Base-by-base conservation (phyloP, 805 yeast species). In the Lachancea quebecensis region DNA sequence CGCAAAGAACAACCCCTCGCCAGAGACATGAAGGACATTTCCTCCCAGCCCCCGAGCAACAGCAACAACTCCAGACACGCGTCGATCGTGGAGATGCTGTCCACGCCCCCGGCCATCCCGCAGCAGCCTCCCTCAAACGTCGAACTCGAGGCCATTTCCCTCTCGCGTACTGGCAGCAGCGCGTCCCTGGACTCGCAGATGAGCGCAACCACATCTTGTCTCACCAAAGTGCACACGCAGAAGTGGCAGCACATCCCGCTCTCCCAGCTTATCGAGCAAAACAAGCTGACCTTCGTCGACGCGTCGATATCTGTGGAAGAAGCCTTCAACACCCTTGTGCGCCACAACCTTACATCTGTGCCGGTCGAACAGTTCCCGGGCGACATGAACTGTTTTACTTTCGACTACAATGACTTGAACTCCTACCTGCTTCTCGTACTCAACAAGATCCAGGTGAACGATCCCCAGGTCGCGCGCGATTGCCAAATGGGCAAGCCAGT, bases 401-500 rank as follows among this genome's bases (percentile, higher is more conserved):
- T 91, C 64, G 99, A 93, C 65, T 93, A 88, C 66, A 77, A 91
- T 27, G 97, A 91, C 66, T 73, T 91, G 64, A 89, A 87, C 57
- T 82, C 96, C 10, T 89, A 89, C 62, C 70, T 91, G 51, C 69
- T 91, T 52, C 69, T 93, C 49, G 93, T 93, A 17, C 73, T 90
- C 71, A 90, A 91, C 60, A 86, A 84, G 58, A 67, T 77, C 21
- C 67, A 69, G 37, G 62, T 70, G 8, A 60, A 53, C 40, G 65
- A 65, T 43, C 59, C 62, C 39, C 54, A 57, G 31, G 54, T 64
- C 27, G 60, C 63, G 18, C 63, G 68, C 45, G 79, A 75, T 56
- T 96, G 96, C 21, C 86, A 89, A 55, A 73, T 73, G 42, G 97
- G 97, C 35, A 85, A 84, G 50, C 90, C 86, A 42, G 96, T 93